Percentiles rank a stretch among this genome's conserved stretches.
Evolutionary conservation across 768 basidiomycete genomes (phyloP).

Genomic region (Pisolithus tinctorius): DNA sequence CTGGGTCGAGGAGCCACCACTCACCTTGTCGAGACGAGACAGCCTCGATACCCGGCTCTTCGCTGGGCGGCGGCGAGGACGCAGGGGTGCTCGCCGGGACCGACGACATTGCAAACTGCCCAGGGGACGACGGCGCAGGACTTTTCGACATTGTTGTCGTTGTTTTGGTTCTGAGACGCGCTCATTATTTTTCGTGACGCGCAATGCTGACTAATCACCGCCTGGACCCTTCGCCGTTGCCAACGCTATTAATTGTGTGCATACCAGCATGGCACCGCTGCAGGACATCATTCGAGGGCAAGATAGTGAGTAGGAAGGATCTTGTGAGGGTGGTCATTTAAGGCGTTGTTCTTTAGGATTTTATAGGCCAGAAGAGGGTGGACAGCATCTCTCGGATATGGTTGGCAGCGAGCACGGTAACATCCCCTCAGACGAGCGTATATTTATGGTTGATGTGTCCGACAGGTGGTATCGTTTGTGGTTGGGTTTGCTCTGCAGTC

Average conservation of each 20-base stretch:
- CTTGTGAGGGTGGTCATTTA: not conserved
- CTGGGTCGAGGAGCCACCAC: not conserved
- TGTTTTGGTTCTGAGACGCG: not conserved
- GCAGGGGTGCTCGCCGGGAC: conserved; percentile 18
- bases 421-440: too few species aligned
- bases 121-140: conserved; percentile 9
- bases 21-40: not conserved
- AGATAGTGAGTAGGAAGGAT: conserved; percentile 17
- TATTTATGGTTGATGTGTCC: not conserved
- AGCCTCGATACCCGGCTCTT: not conserved
- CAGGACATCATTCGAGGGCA: conserved; percentile 24
- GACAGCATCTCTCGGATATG: conserved; percentile 19
- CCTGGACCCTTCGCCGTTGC: not conserved
- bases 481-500: conserved; percentile 25
- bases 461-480: conserved; percentile 24
- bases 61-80: conserved; percentile 21
- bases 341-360: conserved; percentile 17
- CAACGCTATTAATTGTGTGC: not conserved
- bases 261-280: conserved; percentile 17
- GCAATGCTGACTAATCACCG: not conserved
- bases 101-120: conserved; percentile 13
- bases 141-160: conserved; percentile 17
- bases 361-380: conserved; percentile 23
- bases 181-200: not conserved
- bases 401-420: conserved; percentile 19